These are phyloP conservation scores for Talaromyces proteolyticus DNA, from an alignment of 495 filamentous ascomycete genomes.

Conservation along the genomic window DNA sequence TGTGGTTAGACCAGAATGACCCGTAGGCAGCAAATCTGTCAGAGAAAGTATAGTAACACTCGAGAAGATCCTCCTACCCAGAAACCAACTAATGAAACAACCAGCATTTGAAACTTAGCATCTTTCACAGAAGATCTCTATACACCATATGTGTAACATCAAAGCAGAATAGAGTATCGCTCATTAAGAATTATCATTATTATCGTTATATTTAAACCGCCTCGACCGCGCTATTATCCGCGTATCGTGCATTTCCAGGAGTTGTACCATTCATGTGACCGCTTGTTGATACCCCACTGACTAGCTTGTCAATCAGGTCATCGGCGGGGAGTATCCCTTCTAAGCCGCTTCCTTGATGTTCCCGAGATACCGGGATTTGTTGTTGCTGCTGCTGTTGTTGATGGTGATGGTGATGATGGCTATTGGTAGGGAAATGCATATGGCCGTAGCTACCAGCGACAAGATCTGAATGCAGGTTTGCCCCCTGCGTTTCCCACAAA, in stretches of 20 bases:
- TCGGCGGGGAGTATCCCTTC: slow-evolving; percentile 32
- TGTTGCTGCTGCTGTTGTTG: slow-evolving; percentile 11
- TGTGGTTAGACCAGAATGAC: neutral
- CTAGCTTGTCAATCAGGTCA: slow-evolving; percentile 36
- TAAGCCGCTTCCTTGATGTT: slow-evolving; percentile 26
- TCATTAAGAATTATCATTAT: neutral
- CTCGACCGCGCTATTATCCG: neutral
- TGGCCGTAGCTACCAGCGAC: slow-evolving; percentile 26
- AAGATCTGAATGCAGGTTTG: slow-evolving; percentile 25
- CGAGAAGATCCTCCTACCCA: neutral
- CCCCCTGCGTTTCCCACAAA: slow-evolving; percentile 24
- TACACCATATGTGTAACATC: too few species aligned
- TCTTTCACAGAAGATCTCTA: too few species aligned
- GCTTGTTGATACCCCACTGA: slow-evolving; percentile 30
- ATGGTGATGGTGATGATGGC: neutral
- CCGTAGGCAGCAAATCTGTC: neutral
- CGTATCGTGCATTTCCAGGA: slow-evolving; percentile 2
- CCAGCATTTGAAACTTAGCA: too few species aligned
- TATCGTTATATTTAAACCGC: slow-evolving; percentile 1
- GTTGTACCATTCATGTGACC: neutral
- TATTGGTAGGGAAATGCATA: slow-evolving; percentile 27
- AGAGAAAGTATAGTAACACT: neutral
- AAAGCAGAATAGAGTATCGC: too few species aligned
- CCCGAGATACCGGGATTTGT: slow-evolving; percentile 25
- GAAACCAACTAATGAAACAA: too few species aligned